Evolutionary conservation across 2,329 filamentous ascomycete species (phyloP), one percentile per base, ranked within the genome.

Genomic region (Sclerotinia spermophila): DNA sequence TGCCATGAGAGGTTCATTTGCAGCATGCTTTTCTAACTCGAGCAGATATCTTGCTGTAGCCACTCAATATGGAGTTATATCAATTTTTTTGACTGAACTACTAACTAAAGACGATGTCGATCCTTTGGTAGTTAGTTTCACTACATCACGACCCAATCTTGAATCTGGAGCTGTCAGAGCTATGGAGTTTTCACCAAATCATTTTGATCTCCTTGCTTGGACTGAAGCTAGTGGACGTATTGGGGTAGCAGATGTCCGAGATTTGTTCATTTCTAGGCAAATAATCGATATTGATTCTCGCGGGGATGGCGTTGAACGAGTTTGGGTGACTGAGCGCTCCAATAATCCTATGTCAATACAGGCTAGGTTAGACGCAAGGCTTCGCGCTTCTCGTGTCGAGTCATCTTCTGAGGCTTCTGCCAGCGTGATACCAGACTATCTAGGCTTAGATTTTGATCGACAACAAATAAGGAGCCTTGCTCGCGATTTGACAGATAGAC

Each of bases 151-250:
- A 72, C 88, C 92, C 0, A 74, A 71, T 40, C 53, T 33, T 13
- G 64, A 72, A 58, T 24, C 51, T 30, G 95, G 95, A 58, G 94
- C 95, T 44, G 89, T 98, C 68, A 88, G 96, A 73, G 93, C 94
- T 72, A 96, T 98, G 92, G 86, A 91, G 1, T 99, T 99, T 79
- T 94, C 92, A 6, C 94, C 95, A 0, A 92, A 92, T 1, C 93
- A 94, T 0, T 95, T 91, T 84, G 95, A 97, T 78, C 86, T 99
- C 27, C 83, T 99, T 55, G 92, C 96, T 10, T 98, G 96, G 94
- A 92, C 94, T 13, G 96, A 99, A 80, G 92, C 97, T 76, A 90
- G 92, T 73, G 92, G 90, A 5, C 85, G 89, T 70, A 84, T 94
- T 24, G 92, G 91, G 51, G 84, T 95, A 53, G 90, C 90, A 7